Base-by-base conservation (phyloP, 192 early-diverging fungal species). In the Podochytrium sp. region DNA sequence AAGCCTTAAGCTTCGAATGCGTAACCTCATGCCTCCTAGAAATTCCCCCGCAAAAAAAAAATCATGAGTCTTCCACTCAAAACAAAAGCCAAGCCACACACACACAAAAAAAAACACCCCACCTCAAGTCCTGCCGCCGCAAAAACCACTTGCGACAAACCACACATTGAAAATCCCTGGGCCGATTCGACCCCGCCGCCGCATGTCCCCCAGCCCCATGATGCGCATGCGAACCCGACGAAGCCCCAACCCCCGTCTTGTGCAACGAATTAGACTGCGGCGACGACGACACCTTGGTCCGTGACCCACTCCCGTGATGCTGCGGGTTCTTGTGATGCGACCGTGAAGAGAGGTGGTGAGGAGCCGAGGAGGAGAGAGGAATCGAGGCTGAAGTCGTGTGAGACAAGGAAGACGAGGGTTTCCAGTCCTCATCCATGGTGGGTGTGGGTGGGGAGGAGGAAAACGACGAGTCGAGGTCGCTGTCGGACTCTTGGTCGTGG, bases 1-100 rank as follows among this genome's bases (percentile, higher is more conserved):
- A 71, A 10, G 69, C 69, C 41, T 71, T 71, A 10, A 71, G 56
- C 34, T 71, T 71, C 23, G 56, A 60, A 37, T 71, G 69, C 34
- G 69, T 71, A 12, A 71, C 69, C 33, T 71, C 69, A 59, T 71
- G 69, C 38, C 69, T n/a, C 55, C 69, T n/a, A n/a, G n/a, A n/a
- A n/a, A n/a, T 20, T 29, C 20, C 12, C n/a, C n/a, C n/a, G n/a
- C n/a, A n/a, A n/a, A n/a, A n/a, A n/a, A n/a, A n/a, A n/a, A n/a
- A n/a, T n/a, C n/a, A n/a, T n/a, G n/a, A n/a, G n/a, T n/a, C n/a
- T n/a, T n/a, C n/a, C n/a, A n/a, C n/a, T n/a, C n/a, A n/a, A n/a
- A n/a, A n/a, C n/a, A n/a, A n/a, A n/a, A n/a, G n/a, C n/a, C n/a
- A n/a, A n/a, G n/a, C n/a, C n/a, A n/a, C n/a, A n/a, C n/a, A n/a